A percentile compares a stretch with the other conserved stretches of the same genome.
These are phyloP conservation scores for Vachellia pachyceras DNA, from an alignment of 306 rosid species.

Conservation along the genomic window DNA sequence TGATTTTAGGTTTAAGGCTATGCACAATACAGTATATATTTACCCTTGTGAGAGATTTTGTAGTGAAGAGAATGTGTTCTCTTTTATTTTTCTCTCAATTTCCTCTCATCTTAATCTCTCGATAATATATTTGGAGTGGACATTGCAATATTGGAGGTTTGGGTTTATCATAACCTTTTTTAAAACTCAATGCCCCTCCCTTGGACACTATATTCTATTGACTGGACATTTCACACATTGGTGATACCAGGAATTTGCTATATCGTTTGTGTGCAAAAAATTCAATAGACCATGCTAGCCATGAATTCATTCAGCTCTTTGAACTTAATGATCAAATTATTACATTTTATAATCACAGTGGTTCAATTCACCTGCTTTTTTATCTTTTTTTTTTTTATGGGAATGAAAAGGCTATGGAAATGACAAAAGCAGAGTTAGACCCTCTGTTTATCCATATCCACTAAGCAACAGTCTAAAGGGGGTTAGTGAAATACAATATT, in stretches of 20 bases:
- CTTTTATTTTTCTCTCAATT: background rate
- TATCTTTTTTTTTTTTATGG: too few species aligned
- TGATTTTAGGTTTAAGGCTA: background rate
- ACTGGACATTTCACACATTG: constrained; percentile 20
- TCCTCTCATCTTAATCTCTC: background rate
- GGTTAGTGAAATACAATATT: too few species aligned
- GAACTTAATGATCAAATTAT: constrained; percentile 8
- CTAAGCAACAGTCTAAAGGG: too few species aligned
- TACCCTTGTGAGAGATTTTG: background rate
- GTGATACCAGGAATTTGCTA: constrained; percentile 4
- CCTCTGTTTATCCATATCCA: too few species aligned
- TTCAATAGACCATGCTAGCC: too few species aligned
- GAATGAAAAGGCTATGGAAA: too few species aligned
- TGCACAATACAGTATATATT: background rate
- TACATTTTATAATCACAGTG: constrained; percentile 1
- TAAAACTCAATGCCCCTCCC: constrained; percentile 11
- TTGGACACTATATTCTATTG: background rate
- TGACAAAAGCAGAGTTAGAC: too few species aligned
- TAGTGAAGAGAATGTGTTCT: background rate
- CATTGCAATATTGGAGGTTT: background rate
- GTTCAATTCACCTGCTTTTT: background rate
- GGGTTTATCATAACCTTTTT: background rate
- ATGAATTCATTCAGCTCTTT: too few species aligned
- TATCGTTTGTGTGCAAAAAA: constrained; percentile 16
- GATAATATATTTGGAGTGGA: background rate